Base-by-base conservation (phyloP, 768 basidiomycete species). In the Steccherinum ochraceum region DNA sequence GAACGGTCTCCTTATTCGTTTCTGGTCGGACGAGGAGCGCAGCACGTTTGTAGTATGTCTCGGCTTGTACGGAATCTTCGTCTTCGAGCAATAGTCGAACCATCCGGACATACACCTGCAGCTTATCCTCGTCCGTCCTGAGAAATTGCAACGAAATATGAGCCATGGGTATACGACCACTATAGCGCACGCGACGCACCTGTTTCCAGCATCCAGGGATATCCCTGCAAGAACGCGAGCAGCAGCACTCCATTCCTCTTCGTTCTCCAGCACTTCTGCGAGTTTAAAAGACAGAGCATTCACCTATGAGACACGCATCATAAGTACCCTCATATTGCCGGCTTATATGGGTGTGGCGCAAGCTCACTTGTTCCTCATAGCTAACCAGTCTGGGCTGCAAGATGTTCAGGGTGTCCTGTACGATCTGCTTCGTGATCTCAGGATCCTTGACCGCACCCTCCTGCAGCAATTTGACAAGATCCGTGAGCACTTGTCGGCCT, bases 21-120 rank as follows among this genome's bases (percentile, higher is more conserved):
- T 87, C 81, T 13, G 84, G 81, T 64, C 93, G 88, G 20, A 91
- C 84, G 19, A 97, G 79, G 19, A 93, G 79, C 1, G 93, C 90
- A 18, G 96, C 96, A 50, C 96, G 89, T 62, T 94, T 95, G 67
- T 95, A 95, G 69, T 93, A 98, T 2, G 93, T 90, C 65, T 98
- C 95, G n/a, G 96, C 96, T 67, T 93, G 90, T 2, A 94, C 87
- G 3, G 90, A 92, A 62, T 99, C 95, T 64, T 95, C 93, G 50
- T 96, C 93, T 72, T 99, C 95, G 26, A 99, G 77, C 18, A 96
- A 77, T 4, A 98, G 77, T 16, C 96, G 85, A 48, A 98, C 90
- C 56, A 98, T 95, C 52, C 94, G 87, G 52, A 98, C 84, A 64
- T 97, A 96, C 30, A 95, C 78, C 23, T 80, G 79, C 30, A 99